Evolutionary conservation across 495 filamentous ascomycete species (phyloP).

Genomic region (Aspergillus kassunensis): DNA sequence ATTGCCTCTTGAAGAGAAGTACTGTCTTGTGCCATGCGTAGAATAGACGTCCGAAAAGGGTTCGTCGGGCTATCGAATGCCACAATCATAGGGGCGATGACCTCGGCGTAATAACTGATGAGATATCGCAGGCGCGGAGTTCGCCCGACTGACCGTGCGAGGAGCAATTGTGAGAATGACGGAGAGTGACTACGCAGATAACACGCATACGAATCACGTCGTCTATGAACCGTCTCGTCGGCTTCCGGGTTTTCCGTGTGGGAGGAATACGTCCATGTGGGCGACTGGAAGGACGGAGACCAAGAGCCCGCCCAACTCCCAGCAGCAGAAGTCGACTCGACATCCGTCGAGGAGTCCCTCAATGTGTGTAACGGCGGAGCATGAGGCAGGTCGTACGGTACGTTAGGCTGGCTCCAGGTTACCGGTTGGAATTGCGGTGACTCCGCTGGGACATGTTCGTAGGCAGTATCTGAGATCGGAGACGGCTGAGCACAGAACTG

Average conservation of each 20-base stretch:
- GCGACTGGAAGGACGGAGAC: not conserved
- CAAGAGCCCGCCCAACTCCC: not conserved
- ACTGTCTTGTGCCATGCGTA: slow-evolving; percentile 72
- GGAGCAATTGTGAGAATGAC: slow-evolving; percentile 40
- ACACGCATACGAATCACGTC: not conserved
- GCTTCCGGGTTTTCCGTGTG: not conserved
- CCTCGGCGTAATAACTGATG: slow-evolving; percentile 69
- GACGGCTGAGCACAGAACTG: not conserved
- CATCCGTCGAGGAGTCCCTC: not conserved
- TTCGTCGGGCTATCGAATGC: slow-evolving; percentile 82
- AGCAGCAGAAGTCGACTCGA: not conserved
- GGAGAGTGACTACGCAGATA: slow-evolving; percentile 30
- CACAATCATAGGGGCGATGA: slow-evolving; percentile 86
- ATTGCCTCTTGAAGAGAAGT: slow-evolving; percentile 87
- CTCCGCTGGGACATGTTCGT: not conserved
- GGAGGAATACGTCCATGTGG: not conserved
- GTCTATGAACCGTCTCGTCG: not conserved
- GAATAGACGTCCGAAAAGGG: slow-evolving; percentile 80
- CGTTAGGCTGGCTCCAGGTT: not conserved
- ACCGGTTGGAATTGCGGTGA: not conserved
- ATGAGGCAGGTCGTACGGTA: not conserved
- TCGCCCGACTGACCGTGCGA: slow-evolving; percentile 45
- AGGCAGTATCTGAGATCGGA: not conserved
- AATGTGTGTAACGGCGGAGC: not conserved
- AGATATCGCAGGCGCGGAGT: slow-evolving; percentile 57